These are phyloP conservation scores for Blastobotrys arbuscula DNA, from an alignment of 1,139 yeast species.

Conservation along the genomic window DNA sequence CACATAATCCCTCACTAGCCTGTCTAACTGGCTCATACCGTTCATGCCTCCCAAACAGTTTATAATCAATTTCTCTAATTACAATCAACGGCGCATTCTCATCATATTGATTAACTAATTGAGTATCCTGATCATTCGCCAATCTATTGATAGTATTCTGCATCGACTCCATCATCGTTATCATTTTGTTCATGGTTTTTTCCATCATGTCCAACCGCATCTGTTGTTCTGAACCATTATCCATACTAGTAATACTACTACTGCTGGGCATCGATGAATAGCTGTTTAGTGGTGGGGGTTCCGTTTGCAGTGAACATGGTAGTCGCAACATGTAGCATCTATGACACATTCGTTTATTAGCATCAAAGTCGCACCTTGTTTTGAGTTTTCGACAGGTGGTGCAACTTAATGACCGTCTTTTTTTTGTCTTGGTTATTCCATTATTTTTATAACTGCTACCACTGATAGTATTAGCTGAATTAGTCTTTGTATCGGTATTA, in stretches of 20 bases:
- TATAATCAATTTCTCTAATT: slow-evolving; percentile 40
- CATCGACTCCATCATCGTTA: slow-evolving; percentile 5
- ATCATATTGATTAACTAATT: slow-evolving; percentile 2
- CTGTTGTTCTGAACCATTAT: neutral
- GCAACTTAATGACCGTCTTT: slow-evolving; percentile 46
- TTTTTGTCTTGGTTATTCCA: slow-evolving; percentile 17
- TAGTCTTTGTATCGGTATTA: too few species aligned
- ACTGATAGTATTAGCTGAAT: too few species aligned
- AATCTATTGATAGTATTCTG: neutral
- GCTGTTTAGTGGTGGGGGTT: slow-evolving; percentile 22
- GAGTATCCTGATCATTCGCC: neutral
- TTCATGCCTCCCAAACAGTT: slow-evolving; percentile 34
- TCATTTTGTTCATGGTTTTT: slow-evolving; percentile 1
- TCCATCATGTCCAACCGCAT: slow-evolving; percentile 3
- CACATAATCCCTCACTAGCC: slow-evolving; percentile 37
- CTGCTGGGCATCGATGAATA: neutral
- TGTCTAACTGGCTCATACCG: slow-evolving; percentile 31
- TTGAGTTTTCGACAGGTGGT: slow-evolving; percentile 47
- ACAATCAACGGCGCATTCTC: slow-evolving; percentile 38
- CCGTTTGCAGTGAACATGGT: slow-evolving; percentile 42
- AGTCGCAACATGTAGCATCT: slow-evolving; percentile 44
- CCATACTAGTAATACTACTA: neutral
- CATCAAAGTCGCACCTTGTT: slow-evolving; percentile 48
- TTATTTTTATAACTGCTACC: too few species aligned
- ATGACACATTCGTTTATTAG: slow-evolving; percentile 41